Evolutionary conservation across 345 rosid species (phyloP), one percentile per base, ranked within the genome.

Genomic region (Salix udensis): DNA sequence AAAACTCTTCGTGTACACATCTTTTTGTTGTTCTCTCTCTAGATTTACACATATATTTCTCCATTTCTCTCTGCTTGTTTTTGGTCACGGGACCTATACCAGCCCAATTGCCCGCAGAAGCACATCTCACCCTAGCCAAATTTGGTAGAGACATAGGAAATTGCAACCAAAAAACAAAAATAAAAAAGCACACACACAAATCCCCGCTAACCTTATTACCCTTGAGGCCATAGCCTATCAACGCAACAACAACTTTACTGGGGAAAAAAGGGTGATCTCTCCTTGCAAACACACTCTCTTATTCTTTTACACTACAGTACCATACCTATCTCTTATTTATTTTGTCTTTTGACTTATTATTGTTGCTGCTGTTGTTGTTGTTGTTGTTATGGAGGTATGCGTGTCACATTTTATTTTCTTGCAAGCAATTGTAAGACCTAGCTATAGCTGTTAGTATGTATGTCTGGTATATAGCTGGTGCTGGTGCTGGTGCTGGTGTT

Each of bases 231-330:
- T 71, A 73, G 44, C 66, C 46, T 75, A 21, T 70, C 69, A 61
- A 37, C 39, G 39, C 71, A 48, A 46, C 37, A 53, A 23, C 74
- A 66, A 46, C 78, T 69, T 65, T 68, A 53, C 84, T 61, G 77
- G 83, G 65, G 79, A 71, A 74, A 74, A 62, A 76, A 76, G 78
- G 83, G 70, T 85, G 80, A 81, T 78, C 81, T 81, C 28, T 39
- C n/a, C 34, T 23, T 58, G 28, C 64, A 0, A 58, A 3, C 64
- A 8, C 64, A 58, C 64, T 58, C 28, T 55, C 64, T n/a, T 55
- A 66, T 34, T 70, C 83, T 72, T 67, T 82, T 83, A 83, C 62
- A 72, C 36, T 81, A 67, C 70, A 74, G 67, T 28, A 44, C 71
- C 77, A 4, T 55, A n/a, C 70, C 76, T 53, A 71, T 74, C 40